phyloP scores from a whole-genome alignment of 148 eudicot genomes.

The Talinum fruticosum region DNA sequence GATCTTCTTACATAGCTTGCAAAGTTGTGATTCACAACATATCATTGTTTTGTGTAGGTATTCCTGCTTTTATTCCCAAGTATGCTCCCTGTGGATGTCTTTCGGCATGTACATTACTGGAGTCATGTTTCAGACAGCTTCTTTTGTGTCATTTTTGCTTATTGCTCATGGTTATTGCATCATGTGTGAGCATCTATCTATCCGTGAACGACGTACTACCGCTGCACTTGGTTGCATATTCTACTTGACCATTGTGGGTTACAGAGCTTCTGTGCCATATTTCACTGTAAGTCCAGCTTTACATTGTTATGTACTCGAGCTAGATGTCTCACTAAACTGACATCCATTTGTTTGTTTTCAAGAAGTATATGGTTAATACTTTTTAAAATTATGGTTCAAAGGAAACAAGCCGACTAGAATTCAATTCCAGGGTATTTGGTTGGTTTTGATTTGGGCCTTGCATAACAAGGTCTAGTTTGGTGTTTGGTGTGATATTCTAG shows the following conservation, averaged over 20 bases:
- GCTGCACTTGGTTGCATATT: conserved; percentile 75
- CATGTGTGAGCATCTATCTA: conserved; percentile 77
- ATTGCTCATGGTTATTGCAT: conserved; percentile 95
- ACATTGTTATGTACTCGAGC: background rate
- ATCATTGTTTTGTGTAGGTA: conserved; percentile 55
- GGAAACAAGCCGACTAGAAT: too few species aligned
- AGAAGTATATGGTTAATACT: too few species aligned
- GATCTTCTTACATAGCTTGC: background rate
- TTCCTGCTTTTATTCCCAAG: conserved; percentile 72
- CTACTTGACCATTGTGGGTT: conserved; percentile 90
- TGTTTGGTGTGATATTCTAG: background rate
- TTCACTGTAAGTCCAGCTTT: conserved; percentile 63
- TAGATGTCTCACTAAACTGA: background rate
- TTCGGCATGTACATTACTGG: conserved; percentile 91
- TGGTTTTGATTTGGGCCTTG: too few species aligned
- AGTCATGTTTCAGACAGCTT: conserved; percentile 79
- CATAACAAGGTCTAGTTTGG: background rate
- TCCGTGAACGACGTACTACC: conserved; percentile 65
- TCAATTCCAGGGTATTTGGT: too few species aligned
- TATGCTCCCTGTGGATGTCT: conserved; percentile 93
- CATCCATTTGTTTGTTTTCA: background rate
- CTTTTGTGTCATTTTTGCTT: conserved; percentile 79
- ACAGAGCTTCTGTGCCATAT: conserved; percentile 85
- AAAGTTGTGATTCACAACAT: background rate
- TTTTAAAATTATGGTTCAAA: too few species aligned